Evolutionary conservation across 2,329 filamentous ascomycete genomes (phyloP), one percentile per base, ranked within the genome.

Genomic region (Fusarium sp.): DNA sequence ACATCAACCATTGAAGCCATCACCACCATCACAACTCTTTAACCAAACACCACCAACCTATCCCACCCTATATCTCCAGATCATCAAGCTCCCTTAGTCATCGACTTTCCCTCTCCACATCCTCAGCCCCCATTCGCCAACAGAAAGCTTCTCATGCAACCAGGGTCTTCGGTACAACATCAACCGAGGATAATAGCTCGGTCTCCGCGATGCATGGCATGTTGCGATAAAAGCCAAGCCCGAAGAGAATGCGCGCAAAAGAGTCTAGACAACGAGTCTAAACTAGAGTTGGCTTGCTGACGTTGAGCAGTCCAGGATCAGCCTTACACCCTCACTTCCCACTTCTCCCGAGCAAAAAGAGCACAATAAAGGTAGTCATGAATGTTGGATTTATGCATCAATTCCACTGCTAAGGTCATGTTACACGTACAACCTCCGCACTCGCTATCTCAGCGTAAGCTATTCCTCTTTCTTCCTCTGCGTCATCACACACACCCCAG

Each of bases 391-490:
- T 70, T 65, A 62, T 66, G 68, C 49, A 64, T 74, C 64, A 68
- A 73, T 73, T 74, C 62, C 73, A 73, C 68, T 66, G 65, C 69
- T 65, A 68, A 72, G 65, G 62, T 74, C 72, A 65, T 72, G 70
- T 64, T 74, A 72, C 66, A 73, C 72, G 66, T 74, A 73, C 72
- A 72, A 70, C 69, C 68, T 73, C 65, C 51, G 29, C 56, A 53
- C 58, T 33, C 58, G 51, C 49, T 42, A 55, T 54, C 38, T 55
- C 57, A 66, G 42, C 42, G 23, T 13, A 23, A 58, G 31, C 62
- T 50, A 46, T 61, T 62, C 57, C 61, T 61, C 55, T 67, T 67
- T 55, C 27, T 49, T 44, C 38, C 54, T 63, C 29, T 60, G 29
- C 68, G 40, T 61, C 60, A 61, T 54, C 63, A 60, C 62, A 57